Base-by-base conservation (phyloP, 345 rosid genomes). In the Cochlearia excelsa region DNA sequence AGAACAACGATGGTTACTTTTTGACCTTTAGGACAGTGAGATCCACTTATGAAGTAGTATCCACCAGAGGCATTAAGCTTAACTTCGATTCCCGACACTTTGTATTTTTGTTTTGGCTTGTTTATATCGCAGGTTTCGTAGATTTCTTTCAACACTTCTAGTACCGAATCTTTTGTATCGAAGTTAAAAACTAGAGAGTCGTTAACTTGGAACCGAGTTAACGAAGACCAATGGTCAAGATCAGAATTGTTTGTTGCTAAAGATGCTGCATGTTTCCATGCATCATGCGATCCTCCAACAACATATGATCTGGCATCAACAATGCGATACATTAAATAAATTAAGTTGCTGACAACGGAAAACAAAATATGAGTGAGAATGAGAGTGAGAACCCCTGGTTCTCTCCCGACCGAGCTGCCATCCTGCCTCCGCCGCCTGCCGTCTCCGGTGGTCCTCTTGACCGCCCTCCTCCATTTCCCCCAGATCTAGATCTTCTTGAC, bases 41-140 rank as follows among this genome's bases (percentile, higher is more conserved):
- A 70, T 57, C 94, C 94, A 42, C 85, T 86, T 16, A 86, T 81
- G 79, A 83, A 86, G 71, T 30, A 83, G 53, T 67, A 51, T 3
- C 78, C 63, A n/a, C 89, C 89, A 0, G 79, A 60, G n/a, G 26
- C 47, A 5, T 63, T 63, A 46, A 86, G 49, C 41, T 54, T 63
- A 27, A 80, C 66, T 56, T 38, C 71, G 34, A 73, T 75, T 49
- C 60, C 9, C 3, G 75, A 76, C 0, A 69, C 78, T 27, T 63
- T 74, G 76, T 74, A 43, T 11, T 65, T 63, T 9, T 72, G 64
- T 2, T 75, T 40, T 3, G 85, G 79, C 5, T 70, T 74, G 1
- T 68, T 0, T 7, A 67, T 67, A 23, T 58, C 77, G 78, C 94
- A 83, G 5, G 16, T 43, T 0, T 55, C 66, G 28, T 78, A 86